Evolutionary conservation across 768 basidiomycete species (phyloP), one percentile per base, ranked within the genome.

Genomic region (Lepiota brunneoincarnata): DNA sequence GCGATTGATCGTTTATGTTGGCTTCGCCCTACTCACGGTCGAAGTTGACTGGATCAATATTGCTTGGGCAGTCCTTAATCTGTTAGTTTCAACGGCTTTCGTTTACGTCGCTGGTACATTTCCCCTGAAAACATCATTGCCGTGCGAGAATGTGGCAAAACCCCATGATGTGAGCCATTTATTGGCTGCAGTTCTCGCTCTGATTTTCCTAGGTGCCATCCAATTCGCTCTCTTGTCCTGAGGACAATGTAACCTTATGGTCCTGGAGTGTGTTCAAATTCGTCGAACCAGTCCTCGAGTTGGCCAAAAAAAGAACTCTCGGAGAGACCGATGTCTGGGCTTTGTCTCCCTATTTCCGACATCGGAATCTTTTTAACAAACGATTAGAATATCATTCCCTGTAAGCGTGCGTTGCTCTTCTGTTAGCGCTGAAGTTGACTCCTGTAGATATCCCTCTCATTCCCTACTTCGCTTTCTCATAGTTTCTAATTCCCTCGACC

Each of bases 301-400:
- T 85, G 17, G 80, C 84, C 0, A 72, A 66, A 54, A 67, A 68
- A 38, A 71, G 78, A 49, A 85, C 83, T 5, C 64, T 80, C 20
- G 69, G 77, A 28, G 77, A 77, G 36, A 54, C 36, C 10, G 78
- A 88, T 61, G 79, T 87, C 6, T 89, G 86, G 86, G 67, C 63
- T 10, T 69, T 88, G 26, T 86, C 86, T 2, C 87, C 86, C 0
- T 86, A 77, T 57, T 86, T 89, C 66, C 74, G 72, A 23, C 86
- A 88, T 63, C 81, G 79, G 59, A 86, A 84, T 59, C 70, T 88
- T 11, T 89, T 87, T 64, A 72, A 67, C 37, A 89, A 87, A 64
- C 83, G 74, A 58, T 63, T 87, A 31, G 70, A 76, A 61, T 84
- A 86, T 64, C 74, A 71, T 52, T 58, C 65, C 40, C 59, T 61